Evolutionary conservation across 2,329 filamentous ascomycete species (phyloP).

Genomic region (Calonectria montana): DNA sequence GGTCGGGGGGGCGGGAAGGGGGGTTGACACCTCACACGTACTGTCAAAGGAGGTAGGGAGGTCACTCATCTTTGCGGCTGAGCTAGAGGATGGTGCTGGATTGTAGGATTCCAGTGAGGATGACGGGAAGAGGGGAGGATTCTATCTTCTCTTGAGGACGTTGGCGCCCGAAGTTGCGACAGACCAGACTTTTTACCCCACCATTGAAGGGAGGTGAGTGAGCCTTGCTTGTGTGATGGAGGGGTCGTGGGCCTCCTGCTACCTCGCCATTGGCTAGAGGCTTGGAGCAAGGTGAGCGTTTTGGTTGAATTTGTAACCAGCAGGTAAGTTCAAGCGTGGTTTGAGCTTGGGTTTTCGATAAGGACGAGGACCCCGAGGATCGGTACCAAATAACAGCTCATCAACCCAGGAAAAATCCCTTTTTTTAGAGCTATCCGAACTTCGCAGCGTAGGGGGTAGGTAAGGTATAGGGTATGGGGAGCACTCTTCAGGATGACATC

Average conservation of each 20-base stretch:
- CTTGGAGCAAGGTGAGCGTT: neutral
- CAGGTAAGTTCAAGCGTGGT: neutral
- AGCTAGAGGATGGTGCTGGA: neutral
- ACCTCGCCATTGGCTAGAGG: constrained; percentile 33
- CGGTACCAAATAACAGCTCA: neutral
- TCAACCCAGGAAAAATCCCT: neutral
- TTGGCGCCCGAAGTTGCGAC: neutral
- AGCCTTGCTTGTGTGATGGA: constrained; percentile 39
- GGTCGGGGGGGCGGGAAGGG: constrained; percentile 7
- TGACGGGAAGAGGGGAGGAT: neutral
- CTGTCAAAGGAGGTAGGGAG: constrained; percentile 71
- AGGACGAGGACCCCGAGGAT: neutral
- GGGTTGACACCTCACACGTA: constrained; percentile 48
- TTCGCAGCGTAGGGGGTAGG: neutral
- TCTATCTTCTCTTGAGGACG: neutral
- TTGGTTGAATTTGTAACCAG: neutral
- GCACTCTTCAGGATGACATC: constrained; percentile 5
- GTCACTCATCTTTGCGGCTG: constrained; percentile 55
- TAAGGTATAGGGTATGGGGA: neutral
- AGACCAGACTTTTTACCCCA: constrained; percentile 39
- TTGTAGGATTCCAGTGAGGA: neutral
- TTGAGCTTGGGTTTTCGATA: neutral
- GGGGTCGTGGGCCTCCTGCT: constrained; percentile 39
- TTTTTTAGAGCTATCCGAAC: neutral
- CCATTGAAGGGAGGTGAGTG: constrained; percentile 31